phyloP scores from a whole-genome alignment of 2,329 filamentous ascomycete species.

The Fusarium neocosmosporiellum region DNA sequence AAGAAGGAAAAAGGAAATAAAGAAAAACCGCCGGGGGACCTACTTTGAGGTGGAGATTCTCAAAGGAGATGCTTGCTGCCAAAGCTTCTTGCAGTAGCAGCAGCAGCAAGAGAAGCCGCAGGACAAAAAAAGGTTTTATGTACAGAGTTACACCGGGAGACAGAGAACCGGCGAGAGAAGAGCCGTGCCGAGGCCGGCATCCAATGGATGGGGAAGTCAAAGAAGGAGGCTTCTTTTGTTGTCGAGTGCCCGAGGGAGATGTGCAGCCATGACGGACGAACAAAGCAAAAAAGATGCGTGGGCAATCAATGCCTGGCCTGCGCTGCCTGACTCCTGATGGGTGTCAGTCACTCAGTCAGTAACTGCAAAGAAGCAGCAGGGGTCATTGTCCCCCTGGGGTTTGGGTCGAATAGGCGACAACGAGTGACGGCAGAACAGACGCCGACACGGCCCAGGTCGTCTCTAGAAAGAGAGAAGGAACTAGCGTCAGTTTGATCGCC shows the following conservation, averaged over 20 bases:
- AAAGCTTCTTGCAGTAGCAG: conserved; percentile 22
- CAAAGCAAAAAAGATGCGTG: conserved; percentile 14
- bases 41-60: conserved; percentile 27
- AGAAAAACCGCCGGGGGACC: neutral
- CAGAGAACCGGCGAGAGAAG: neutral
- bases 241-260: neutral
- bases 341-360: conserved; percentile 13
- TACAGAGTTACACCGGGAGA: neutral
- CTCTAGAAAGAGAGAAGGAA: neutral
- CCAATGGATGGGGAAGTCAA: neutral
- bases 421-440: neutral
- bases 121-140: neutral
- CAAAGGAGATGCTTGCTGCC: conserved; percentile 10
- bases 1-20: conserved; percentile 2
- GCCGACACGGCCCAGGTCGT: neutral
- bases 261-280: conserved; percentile 11
- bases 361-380: neutral
- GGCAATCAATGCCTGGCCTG: conserved; percentile 1
- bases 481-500: neutral
- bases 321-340: conserved; percentile 2
- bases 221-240: neutral
- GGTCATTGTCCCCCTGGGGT: neutral
- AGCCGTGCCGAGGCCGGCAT: neutral
- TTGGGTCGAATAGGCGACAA: neutral
- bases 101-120: neutral